These are phyloP conservation scores for Leccinum variabile DNA, from an alignment of 1,284 basidiomycete species.

Conservation along the genomic window DNA sequence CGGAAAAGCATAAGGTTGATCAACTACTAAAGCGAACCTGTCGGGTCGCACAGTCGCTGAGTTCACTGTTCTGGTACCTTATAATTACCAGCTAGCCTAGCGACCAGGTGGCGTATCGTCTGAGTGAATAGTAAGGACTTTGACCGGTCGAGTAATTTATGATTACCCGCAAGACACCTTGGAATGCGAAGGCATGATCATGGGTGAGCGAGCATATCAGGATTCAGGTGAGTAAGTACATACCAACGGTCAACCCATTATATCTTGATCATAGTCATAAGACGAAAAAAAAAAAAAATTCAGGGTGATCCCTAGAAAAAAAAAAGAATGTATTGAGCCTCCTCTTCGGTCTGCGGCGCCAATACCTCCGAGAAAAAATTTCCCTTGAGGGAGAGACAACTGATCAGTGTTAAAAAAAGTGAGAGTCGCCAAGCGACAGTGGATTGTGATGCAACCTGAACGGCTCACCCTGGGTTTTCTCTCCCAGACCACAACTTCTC, in stretches of 20 bases:
- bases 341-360: background rate
- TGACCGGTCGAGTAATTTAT: background rate
- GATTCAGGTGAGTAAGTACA: background rate
- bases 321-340: background rate
- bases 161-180: too few species aligned
- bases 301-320: conserved; percentile 3
- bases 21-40: background rate
- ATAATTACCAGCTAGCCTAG: background rate
- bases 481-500: background rate
- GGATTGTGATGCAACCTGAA: background rate
- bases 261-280: background rate
- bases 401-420: background rate
- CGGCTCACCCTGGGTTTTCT: background rate
- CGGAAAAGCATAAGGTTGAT: background rate
- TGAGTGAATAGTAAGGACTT: background rate
- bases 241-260: background rate
- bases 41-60: background rate
- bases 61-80: background rate
- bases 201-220: background rate
- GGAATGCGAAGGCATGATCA: background rate
- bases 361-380: background rate
- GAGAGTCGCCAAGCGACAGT: background rate
- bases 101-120: background rate
- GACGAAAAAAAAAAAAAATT: conserved; percentile 1
- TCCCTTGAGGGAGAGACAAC: background rate